Evolutionary conservation across 2,329 filamentous ascomycete genomes (phyloP).

Genomic region (Lecanicillium sp.): DNA sequence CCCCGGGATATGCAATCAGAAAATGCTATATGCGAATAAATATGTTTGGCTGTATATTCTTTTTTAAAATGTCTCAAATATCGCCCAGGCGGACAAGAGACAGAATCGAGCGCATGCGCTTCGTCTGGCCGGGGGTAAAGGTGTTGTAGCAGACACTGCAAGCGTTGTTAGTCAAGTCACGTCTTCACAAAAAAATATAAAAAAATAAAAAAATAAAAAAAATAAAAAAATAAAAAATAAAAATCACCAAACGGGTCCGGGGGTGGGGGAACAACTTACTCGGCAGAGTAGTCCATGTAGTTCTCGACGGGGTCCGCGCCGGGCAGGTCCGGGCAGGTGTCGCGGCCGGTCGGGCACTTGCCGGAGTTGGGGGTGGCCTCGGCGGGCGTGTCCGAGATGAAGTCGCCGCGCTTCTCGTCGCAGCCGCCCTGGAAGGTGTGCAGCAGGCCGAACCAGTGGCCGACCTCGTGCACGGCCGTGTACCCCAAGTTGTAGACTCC

Average conservation of each 20-base stretch:
- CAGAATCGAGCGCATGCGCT: constrained; percentile 3
- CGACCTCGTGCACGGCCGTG: constrained; percentile 27
- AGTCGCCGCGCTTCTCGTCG: constrained; percentile 21
- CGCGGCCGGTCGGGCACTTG: constrained; percentile 15
- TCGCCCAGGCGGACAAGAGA: not conserved
- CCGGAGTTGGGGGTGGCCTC: constrained; percentile 13
- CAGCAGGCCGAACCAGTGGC: constrained; percentile 32
- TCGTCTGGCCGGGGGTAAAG: constrained; percentile 35
- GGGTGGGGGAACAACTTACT: no score
- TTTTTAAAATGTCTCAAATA: no score
- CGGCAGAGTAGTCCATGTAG: constrained; percentile 25
- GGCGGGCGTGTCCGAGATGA: constrained; percentile 22
- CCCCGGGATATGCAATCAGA: no score
- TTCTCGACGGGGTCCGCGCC: constrained; percentile 21
- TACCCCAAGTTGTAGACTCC: constrained; percentile 13
- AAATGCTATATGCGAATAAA: no score
- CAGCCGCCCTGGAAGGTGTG: constrained; percentile 31
- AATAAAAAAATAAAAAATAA: no score
- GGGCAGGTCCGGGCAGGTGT: constrained; percentile 19
- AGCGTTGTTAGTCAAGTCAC: not conserved
- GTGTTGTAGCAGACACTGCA: constrained; percentile 32
- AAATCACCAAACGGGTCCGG: no score
- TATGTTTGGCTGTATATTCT: no score
- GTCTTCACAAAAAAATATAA: not conserved
- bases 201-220: not conserved